These are phyloP conservation scores for Lumnitzera littorea DNA, from an alignment of 345 rosid species.

Conservation along the genomic window DNA sequence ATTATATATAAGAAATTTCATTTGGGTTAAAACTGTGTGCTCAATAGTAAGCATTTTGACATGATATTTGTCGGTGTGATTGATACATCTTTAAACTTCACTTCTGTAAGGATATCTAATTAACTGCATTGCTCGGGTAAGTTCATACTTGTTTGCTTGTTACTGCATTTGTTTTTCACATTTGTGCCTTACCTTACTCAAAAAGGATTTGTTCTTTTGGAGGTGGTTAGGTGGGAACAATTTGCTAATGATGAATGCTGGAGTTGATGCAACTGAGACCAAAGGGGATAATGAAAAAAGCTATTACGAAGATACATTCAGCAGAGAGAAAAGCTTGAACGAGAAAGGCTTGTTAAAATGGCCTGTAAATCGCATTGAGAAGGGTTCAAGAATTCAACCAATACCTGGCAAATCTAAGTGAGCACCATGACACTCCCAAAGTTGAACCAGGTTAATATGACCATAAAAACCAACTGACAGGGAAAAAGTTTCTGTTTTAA, in stretches of 20 bases:
- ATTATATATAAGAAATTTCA: too few species aligned
- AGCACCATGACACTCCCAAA: constrained; percentile 83
- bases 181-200: neutral
- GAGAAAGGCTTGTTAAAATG: constrained; percentile 47
- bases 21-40: too few species aligned
- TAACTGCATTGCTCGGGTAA: too few species aligned
- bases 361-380: constrained; percentile 75
- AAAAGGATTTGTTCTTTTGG: constrained; percentile 10
- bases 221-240: constrained; percentile 14
- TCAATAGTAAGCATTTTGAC: too few species aligned
- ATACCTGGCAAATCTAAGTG: constrained; percentile 77
- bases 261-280: neutral
- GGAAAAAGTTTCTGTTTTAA: neutral
- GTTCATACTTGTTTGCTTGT: too few species aligned
- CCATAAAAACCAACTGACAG: neutral
- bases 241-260: neutral
- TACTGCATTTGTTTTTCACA: too few species aligned
- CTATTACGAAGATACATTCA: constrained; percentile 44
- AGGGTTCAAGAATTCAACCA: constrained; percentile 72
- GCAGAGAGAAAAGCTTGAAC: constrained; percentile 52
- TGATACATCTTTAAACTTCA: too few species aligned
- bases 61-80: too few species aligned
- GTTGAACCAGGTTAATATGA: constrained; percentile 70
- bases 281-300: constrained; percentile 23
- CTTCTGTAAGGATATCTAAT: too few species aligned